Percentiles rank a stretch among this genome's conserved stretches.
phyloP scores from a whole-genome alignment of 768 basidiomycete genomes.

The Leccinum fibrillosum region DNA sequence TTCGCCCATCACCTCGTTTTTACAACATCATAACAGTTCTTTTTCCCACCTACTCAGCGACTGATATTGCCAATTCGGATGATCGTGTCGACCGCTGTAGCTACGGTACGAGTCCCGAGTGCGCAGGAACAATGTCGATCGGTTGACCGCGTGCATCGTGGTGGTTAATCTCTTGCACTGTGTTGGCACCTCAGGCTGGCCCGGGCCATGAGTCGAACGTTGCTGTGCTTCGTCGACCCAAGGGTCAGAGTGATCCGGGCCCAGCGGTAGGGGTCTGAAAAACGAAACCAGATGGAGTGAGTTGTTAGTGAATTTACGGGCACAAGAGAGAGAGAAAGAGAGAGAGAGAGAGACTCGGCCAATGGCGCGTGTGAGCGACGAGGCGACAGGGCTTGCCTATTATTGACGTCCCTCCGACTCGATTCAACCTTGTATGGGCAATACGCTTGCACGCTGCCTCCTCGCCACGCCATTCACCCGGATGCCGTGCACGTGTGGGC shows the following conservation, averaged over 20 bases:
- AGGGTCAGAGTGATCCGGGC: constrained; percentile 10
- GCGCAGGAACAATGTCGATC: constrained; percentile 14
- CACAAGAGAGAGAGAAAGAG: background rate
- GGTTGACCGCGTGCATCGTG: constrained; percentile 19
- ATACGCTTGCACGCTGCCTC: constrained; percentile 6
- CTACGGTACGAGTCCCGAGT: constrained; percentile 5
- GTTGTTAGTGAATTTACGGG: background rate
- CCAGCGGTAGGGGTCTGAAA: constrained; percentile 2
- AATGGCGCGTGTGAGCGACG: constrained; percentile 27
- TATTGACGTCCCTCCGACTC: constrained; percentile 2
- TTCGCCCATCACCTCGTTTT: background rate
- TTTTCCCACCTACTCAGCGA: background rate
- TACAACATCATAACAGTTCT: background rate
- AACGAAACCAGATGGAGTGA: constrained; percentile 13
- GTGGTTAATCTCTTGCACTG: constrained; percentile 26
- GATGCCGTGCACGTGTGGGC: constrained; percentile 3
- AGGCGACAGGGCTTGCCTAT: constrained; percentile 11
- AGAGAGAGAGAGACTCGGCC: background rate
- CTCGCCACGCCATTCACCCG: constrained; percentile 10
- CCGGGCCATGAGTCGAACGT: background rate
- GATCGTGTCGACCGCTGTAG: background rate
- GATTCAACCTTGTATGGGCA: constrained; percentile 10
- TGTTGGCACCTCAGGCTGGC: background rate
- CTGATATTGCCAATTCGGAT: constrained; percentile 6
- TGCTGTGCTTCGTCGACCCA: background rate